A percentile compares a stretch with the other conserved stretches of the same genome.
phyloP scores from a whole-genome alignment of 2,329 filamentous ascomycete species.

The Pseudocercospora eumusae region DNA sequence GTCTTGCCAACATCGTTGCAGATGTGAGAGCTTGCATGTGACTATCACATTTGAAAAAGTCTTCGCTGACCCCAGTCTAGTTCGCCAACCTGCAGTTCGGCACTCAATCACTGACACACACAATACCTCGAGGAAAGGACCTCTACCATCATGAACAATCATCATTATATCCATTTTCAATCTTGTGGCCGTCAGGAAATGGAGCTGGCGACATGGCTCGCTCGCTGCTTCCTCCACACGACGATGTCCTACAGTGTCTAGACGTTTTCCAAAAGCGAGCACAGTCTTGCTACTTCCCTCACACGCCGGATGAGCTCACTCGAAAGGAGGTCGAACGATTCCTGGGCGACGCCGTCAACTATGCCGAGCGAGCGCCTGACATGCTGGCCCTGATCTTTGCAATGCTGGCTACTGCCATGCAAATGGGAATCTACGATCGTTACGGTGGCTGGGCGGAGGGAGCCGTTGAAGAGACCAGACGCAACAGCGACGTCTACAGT shows the following conservation, averaged over 20 bases:
- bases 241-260: conserved; percentile 46
- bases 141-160: conserved; percentile 44
- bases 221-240: conserved; percentile 43
- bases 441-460: conserved; percentile 45
- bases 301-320: conserved; percentile 48
- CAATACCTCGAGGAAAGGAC: conserved; percentile 43
- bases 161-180: conserved; percentile 48
- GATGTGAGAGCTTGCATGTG: conserved; percentile 44
- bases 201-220: conserved; percentile 30
- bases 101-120: conserved; percentile 47
- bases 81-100: conserved; percentile 48
- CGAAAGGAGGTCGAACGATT: conserved; percentile 50
- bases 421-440: conserved; percentile 49
- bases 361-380: conserved; percentile 49
- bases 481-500: conserved; percentile 50
- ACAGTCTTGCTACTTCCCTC: conserved; percentile 49
- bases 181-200: conserved; percentile 41
- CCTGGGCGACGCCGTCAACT: conserved; percentile 45
- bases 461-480: conserved; percentile 41
- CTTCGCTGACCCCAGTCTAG: conserved; percentile 30
- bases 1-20: conserved; percentile 49
- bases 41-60: conserved; percentile 11
- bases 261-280: conserved; percentile 48
- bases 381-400: conserved; percentile 54
- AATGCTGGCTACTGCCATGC: conserved; percentile 50